Percentiles rank a stretch among this genome's conserved stretches.
Conservation (phyloP, 2,329 filamentous ascomycete genomes). For the Xenoacremonium recifei region DNA sequence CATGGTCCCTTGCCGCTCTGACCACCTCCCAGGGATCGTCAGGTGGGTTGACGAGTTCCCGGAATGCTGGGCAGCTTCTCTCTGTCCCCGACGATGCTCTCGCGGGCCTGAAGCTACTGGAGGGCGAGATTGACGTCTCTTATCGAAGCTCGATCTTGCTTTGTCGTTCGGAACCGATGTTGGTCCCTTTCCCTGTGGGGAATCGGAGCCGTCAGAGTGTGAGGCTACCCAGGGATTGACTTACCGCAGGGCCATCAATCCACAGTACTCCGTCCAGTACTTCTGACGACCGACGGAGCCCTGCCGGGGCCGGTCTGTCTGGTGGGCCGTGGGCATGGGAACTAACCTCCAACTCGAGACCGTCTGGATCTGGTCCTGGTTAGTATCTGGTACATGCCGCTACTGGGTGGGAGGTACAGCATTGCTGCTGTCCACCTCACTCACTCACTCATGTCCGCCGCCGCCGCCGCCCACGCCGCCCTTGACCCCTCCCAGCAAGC, state of each 20-base stretch:
- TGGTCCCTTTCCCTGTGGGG: background rate
- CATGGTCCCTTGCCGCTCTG: slow-evolving; percentile 13
- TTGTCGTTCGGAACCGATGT: background rate
- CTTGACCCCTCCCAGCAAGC: slow-evolving; percentile 10
- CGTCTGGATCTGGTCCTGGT: slow-evolving; percentile 19
- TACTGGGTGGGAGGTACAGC: slow-evolving; percentile 20
- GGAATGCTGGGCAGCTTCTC: background rate
- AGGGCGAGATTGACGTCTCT: too few species aligned
- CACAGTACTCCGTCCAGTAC: slow-evolving; percentile 16
- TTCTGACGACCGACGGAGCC: slow-evolving; percentile 11
- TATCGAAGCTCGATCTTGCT: too few species aligned
- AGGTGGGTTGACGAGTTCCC: slow-evolving; percentile 4
- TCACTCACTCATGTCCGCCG: too few species aligned
- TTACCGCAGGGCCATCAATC: slow-evolving; percentile 18
- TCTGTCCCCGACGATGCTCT: too few species aligned
- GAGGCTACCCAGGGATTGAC: slow-evolving; percentile 14
- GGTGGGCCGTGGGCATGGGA: slow-evolving; percentile 26
- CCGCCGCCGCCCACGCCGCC: slow-evolving; percentile 14
- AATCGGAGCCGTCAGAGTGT: background rate
- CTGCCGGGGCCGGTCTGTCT: slow-evolving; percentile 23
- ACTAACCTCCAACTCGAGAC: slow-evolving; percentile 22
- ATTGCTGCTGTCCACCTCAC: slow-evolving; percentile 13
- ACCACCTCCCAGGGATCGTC: slow-evolving; percentile 1
- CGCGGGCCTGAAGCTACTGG: too few species aligned
- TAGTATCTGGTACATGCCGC: slow-evolving; percentile 18